Evolutionary conservation across 805 yeast genomes (phyloP).

Genomic region (Yarrowia sp.): DNA sequence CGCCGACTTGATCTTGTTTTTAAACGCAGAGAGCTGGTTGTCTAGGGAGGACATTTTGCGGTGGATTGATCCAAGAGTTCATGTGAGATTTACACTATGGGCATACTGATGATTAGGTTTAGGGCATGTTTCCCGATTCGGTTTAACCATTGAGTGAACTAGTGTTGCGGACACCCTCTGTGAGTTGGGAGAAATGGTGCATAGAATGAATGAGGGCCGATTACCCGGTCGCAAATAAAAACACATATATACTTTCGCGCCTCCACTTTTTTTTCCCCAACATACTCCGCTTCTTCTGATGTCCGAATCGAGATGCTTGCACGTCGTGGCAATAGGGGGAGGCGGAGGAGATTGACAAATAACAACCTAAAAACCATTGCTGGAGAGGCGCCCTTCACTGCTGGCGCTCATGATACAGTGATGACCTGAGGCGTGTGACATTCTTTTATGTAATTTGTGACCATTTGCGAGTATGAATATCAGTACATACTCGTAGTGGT

Average conservation of each 20-base stretch:
- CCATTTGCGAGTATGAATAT: too few relatives aligned
- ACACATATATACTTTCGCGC: background rate
- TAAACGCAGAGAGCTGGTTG: conserved; percentile 63
- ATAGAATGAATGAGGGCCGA: background rate
- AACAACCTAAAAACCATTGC: conserved; percentile 26
- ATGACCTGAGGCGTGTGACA: conserved; percentile 27
- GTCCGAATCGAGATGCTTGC: conserved; percentile 25
- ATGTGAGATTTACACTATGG: background rate
- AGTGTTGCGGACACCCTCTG: too few relatives aligned
- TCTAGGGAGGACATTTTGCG: conserved; percentile 41
- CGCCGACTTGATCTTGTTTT: conserved; percentile 55
- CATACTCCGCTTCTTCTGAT: conserved; percentile 13
- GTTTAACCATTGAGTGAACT: background rate
- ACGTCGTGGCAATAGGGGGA: conserved; percentile 22
- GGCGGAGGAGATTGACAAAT: conserved; percentile 22
- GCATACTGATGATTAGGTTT: background rate
- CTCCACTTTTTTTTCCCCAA: background rate
- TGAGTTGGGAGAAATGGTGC: background rate
- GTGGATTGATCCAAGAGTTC: conserved; percentile 4
- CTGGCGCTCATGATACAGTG: conserved; percentile 26
- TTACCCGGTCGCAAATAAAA: background rate
- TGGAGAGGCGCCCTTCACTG: conserved; percentile 26
- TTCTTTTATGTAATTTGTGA: background rate
- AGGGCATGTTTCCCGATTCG: background rate
- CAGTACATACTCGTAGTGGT: background rate